These are phyloP conservation scores for Neonectria faginata DNA, from an alignment of 2,329 filamentous ascomycete genomes.

Conservation along the genomic window DNA sequence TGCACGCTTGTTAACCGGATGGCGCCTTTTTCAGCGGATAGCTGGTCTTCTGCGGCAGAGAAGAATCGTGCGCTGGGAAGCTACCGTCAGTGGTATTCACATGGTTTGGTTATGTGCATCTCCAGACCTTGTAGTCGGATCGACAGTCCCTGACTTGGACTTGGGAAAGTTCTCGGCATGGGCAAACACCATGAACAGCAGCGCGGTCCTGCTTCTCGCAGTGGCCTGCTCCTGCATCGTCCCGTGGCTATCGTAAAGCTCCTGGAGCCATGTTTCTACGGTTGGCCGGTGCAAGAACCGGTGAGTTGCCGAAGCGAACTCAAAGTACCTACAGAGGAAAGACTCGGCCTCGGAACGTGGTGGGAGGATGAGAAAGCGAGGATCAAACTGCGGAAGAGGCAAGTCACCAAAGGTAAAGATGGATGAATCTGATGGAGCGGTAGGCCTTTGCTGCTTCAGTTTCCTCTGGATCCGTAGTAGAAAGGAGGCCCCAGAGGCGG, in stretches of 20 bases:
- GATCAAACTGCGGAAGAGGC: slow-evolving; percentile 54
- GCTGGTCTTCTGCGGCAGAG: slow-evolving; percentile 51
- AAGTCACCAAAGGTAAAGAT: slow-evolving; percentile 63
- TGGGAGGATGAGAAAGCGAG: slow-evolving; percentile 53
- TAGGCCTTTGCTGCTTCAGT: slow-evolving; percentile 53
- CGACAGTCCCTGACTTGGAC: slow-evolving; percentile 31
- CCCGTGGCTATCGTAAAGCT: slow-evolving; percentile 51
- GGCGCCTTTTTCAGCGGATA: slow-evolving; percentile 51
- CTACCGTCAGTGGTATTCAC: slow-evolving; percentile 3
- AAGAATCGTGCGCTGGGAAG: slow-evolving; percentile 46
- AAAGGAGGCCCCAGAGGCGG: slow-evolving; percentile 36
- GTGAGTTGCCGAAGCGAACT: slow-evolving; percentile 67
- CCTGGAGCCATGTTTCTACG: slow-evolving; percentile 58
- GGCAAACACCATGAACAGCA: slow-evolving; percentile 64
- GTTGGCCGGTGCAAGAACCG: slow-evolving; percentile 64
- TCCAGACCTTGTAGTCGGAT: slow-evolving; percentile 18
- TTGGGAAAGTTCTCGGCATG: slow-evolving; percentile 59
- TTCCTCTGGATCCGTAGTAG: slow-evolving; percentile 47
- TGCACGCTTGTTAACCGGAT: slow-evolving; percentile 54
- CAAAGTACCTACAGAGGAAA: slow-evolving; percentile 63
- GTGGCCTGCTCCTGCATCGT: slow-evolving; percentile 35
- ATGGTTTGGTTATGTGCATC: too few species aligned
- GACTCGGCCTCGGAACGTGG: slow-evolving; percentile 47
- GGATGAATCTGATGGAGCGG: slow-evolving; percentile 54
- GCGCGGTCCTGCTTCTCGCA: slow-evolving; percentile 49